These are phyloP conservation scores for Pseudogymnoascus sp. DNA, from an alignment of 2,329 filamentous ascomycete genomes.

Conservation along the genomic window DNA sequence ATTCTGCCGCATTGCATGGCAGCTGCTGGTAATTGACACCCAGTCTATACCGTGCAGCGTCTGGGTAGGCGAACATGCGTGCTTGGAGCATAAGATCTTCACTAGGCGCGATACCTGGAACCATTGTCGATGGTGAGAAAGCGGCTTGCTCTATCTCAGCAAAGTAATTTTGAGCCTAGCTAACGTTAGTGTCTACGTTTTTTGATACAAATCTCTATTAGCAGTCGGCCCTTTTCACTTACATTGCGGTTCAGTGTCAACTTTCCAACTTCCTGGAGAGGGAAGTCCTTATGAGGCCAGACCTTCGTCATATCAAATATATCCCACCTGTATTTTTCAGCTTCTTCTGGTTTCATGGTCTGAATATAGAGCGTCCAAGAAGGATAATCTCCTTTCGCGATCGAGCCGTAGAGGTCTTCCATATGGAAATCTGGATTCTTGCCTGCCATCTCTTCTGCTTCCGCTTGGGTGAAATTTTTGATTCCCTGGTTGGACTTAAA, in stretches of 20 bases:
- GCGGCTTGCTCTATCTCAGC: conserved; percentile 61
- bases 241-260: conserved; percentile 45
- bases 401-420: conserved; percentile 37
- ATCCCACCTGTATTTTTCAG: conserved; percentile 39
- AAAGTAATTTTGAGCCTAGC: conserved; percentile 53
- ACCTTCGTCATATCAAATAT: conserved; percentile 51
- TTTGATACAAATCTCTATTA: no score
- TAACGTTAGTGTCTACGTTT: no score
- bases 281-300: conserved; percentile 44
- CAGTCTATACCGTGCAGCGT: conserved; percentile 49
- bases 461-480: conserved; percentile 35
- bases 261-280: conserved; percentile 41
- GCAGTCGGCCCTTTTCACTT: conserved; percentile 1
- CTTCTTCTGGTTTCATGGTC: conserved; percentile 44
- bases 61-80: conserved; percentile 47
- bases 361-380: conserved; percentile 47
- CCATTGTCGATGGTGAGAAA: conserved; percentile 57
- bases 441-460: conserved; percentile 30
- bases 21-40: conserved; percentile 52
- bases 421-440: conserved; percentile 32
- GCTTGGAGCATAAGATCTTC: conserved; percentile 46
- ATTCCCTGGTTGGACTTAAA: conserved; percentile 41
- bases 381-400: conserved; percentile 38
- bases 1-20: conserved; percentile 40
- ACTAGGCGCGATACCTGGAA: conserved; percentile 54